Evolutionary conservation across 179 eudicot species (phyloP).

Genomic region (Beta corolliflora): DNA sequence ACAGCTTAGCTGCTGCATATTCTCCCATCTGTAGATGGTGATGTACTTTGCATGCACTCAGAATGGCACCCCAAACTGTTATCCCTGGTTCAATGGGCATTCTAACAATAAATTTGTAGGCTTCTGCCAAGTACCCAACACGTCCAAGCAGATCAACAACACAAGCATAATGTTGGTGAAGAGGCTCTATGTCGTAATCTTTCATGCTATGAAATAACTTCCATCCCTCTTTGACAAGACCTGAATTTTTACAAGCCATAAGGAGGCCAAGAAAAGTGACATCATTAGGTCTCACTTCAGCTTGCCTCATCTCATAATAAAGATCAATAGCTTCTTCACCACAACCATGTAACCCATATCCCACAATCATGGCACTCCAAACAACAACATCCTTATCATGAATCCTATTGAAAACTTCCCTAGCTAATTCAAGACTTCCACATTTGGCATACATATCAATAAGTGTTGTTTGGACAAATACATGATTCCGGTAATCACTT

Average conservation of each 20-base stretch:
- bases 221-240: conserved; percentile 77
- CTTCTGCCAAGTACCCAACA: conserved; percentile 57
- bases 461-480: conserved; percentile 56
- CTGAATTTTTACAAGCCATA: conserved; percentile 69
- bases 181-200: conserved; percentile 58
- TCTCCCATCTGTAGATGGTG: conserved; percentile 60
- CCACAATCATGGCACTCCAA: conserved; percentile 82
- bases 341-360: conserved; percentile 68
- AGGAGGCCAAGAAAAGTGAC: conserved; percentile 76
- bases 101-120: conserved; percentile 51
- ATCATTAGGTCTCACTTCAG: conserved; percentile 59
- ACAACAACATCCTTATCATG: conserved; percentile 59
- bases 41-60: conserved; percentile 66
- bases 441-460: conserved; percentile 85
- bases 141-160: conserved; percentile 78
- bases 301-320: conserved; percentile 49
- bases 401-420: conserved; percentile 50
- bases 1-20: conserved; percentile 59
- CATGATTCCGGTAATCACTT: conserved; percentile 40
- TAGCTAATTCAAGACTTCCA: conserved; percentile 72
- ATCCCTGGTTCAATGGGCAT: conserved; percentile 68
- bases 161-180: conserved; percentile 71
- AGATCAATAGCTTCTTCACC: conserved; percentile 69
- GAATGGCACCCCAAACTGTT: conserved; percentile 75
- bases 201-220: conserved; percentile 60